Evolutionary conservation across 1,139 yeast genomes (phyloP).

Genomic region (Geotrichum aggregatum): DNA sequence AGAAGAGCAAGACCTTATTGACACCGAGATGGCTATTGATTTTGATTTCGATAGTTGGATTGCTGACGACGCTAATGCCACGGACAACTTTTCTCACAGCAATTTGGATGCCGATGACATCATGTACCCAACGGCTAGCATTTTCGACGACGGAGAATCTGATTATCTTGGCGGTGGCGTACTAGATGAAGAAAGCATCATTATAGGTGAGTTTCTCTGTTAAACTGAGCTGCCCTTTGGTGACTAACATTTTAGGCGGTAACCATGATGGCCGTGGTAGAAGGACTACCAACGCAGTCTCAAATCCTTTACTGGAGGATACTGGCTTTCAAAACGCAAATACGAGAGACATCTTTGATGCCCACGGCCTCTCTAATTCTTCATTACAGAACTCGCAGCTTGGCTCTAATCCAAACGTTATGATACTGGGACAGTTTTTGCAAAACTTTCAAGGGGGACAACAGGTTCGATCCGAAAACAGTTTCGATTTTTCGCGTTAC

Average conservation of each 20-base stretch:
- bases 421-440: conserved; percentile 13
- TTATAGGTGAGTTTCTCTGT: too few species aligned
- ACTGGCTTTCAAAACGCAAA: neutral
- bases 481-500: too few species aligned
- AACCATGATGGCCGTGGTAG: neutral
- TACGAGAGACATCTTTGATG: neutral
- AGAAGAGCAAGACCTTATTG: conserved; percentile 23
- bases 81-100: neutral
- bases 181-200: too few species aligned
- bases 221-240: too few species aligned
- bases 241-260: neutral
- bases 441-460: conserved; percentile 9
- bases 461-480: too few species aligned
- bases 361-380: neutral
- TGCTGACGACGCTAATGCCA: conserved; percentile 9
- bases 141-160: too few species aligned
- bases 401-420: neutral
- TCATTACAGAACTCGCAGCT: too few species aligned
- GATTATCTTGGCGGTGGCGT: too few species aligned
- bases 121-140: too few species aligned
- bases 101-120: neutral
- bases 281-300: neutral
- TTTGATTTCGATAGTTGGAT: conserved; percentile 8
- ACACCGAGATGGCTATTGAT: conserved; percentile 10
- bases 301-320: conserved; percentile 17